These are phyloP conservation scores for Malbranchea zuffiana DNA, from an alignment of 2,329 filamentous ascomycete genomes.

Conservation along the genomic window DNA sequence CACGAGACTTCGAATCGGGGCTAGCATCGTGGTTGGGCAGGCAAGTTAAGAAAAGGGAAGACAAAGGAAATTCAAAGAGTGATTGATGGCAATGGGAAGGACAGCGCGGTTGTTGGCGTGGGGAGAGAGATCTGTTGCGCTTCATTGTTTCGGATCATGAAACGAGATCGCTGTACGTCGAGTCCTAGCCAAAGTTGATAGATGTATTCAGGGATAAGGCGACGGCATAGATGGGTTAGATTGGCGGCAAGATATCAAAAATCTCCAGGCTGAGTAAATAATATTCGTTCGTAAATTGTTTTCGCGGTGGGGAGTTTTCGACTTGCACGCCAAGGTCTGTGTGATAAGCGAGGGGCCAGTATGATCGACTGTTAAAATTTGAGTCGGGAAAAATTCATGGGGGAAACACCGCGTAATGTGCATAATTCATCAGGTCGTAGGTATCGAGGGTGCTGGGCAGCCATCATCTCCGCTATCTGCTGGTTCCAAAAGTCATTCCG, in stretches of 20 bases:
- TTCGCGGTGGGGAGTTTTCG: not conserved
- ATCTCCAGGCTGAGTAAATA: not conserved
- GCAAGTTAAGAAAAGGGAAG: not conserved
- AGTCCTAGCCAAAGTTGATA: not conserved
- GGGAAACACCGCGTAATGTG: not conserved
- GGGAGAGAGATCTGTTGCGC: too few species aligned
- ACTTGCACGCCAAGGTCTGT: too few species aligned
- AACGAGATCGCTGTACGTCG: not conserved
- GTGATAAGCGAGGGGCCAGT: not conserved
- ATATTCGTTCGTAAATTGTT: constrained; percentile 1
- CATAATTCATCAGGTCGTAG: not conserved
- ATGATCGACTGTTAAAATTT: not conserved
- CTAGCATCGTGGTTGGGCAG: not conserved
- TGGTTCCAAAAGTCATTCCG: too few species aligned
- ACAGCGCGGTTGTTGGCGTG: too few species aligned
- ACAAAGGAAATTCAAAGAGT: not conserved
- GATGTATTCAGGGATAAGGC: not conserved
- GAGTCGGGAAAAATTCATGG: not conserved
- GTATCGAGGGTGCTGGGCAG: not conserved
- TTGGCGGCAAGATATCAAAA: not conserved
- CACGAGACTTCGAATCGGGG: not conserved
- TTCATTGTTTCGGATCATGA: not conserved
- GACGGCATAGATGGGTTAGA: constrained; percentile 1
- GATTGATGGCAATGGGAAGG: not conserved
- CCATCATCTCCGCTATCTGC: too few species aligned